Evolutionary conservation across 805 yeast genomes (phyloP), one percentile per base, ranked within the genome.

Genomic region (Hanseniaspora guilliermondii): DNA sequence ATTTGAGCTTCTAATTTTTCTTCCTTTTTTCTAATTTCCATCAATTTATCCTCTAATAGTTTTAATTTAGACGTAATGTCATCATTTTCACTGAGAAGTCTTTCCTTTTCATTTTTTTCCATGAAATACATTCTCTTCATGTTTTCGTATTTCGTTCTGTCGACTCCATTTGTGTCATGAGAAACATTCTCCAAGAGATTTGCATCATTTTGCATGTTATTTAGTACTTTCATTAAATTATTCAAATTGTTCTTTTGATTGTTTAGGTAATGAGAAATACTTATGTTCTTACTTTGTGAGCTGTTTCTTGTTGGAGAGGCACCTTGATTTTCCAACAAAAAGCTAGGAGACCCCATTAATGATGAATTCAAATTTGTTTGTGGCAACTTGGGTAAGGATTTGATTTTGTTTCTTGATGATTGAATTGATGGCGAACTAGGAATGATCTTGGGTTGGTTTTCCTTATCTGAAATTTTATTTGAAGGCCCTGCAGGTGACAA

Each of bases 391-490:
- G 53, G 53, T 33, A 49, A 30, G 14, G 47, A 49, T 35, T 35
- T 49, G 14, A 49, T 17, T 24, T 49, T 49, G 27, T 49, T 49
- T 41, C 53, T 49, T 4, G 53, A 49, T 33, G 53, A 49, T 22
- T 22, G 47, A 4, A 49, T 40, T 9, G 53, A 49, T 22, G 53
- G 53, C 5, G 53, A 49, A 21, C 53, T 49, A n/a, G 53, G 53
- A 5, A 49, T 41, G 11, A 39, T 39, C 16, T 24, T 37, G 3
- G 42, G 24, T 19, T 41, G 39, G 33, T 49, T 49, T 41, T 53
- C 56, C 17, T 45, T 45, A 38, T 45, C 39, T n/a, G 38, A 25
- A 17, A 21, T 24, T 30, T 46, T 38, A 6, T 46, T 25, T 2
- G 37, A 25, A 7, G 25, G 27, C 9, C 50, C 50, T 17, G 40